A percentile compares a stretch with the other conserved stretches of the same genome.
Conservation (phyloP, 2,329 filamentous ascomycete species). For the Helotiales sp. region DNA sequence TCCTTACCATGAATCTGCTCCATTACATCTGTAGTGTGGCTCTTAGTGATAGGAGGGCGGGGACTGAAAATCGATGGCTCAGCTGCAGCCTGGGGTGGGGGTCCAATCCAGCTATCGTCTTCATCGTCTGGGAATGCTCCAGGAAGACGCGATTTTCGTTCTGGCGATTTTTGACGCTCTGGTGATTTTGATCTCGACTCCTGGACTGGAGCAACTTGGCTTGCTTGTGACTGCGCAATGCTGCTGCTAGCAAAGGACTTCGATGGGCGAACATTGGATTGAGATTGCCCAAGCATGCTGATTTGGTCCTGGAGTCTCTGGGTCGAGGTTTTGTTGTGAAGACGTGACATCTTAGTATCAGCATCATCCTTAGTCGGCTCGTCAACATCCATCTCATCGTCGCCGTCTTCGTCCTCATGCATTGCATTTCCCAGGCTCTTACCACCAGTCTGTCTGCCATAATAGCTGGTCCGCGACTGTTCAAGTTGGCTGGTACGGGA, state of each 20-base stretch:
- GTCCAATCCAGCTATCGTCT: slow-evolving; percentile 66
- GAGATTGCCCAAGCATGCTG: slow-evolving; percentile 68
- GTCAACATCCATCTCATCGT: slow-evolving; percentile 59
- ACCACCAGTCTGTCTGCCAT: slow-evolving; percentile 73
- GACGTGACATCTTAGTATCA: slow-evolving; percentile 56
- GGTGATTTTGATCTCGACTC: slow-evolving; percentile 25
- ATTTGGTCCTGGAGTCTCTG: slow-evolving; percentile 93
- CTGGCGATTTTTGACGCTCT: slow-evolving; percentile 25
- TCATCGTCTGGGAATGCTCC: slow-evolving; percentile 65
- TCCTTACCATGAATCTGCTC: slow-evolving; percentile 58
- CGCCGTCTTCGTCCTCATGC: slow-evolving; percentile 51
- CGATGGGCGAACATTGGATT: slow-evolving; percentile 40
- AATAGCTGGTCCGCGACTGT: slow-evolving; percentile 72
- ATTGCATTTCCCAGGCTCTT: slow-evolving; percentile 65
- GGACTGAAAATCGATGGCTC: slow-evolving; percentile 48
- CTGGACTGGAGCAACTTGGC: slow-evolving; percentile 25
- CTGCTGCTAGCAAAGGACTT: slow-evolving; percentile 41
- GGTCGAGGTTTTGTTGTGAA: slow-evolving; percentile 88
- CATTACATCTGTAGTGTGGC: slow-evolving; percentile 65
- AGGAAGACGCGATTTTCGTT: slow-evolving; percentile 46
- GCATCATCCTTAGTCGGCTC: slow-evolving; percentile 45
- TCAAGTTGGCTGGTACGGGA: slow-evolving; percentile 83
- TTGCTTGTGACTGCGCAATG: slow-evolving; percentile 28
- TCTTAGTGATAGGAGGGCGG: slow-evolving; percentile 62
- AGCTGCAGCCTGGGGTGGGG: slow-evolving; percentile 46